These are phyloP conservation scores for Coffea canephora DNA, from an alignment of 257 asterid species.

Conservation along the genomic window DNA sequence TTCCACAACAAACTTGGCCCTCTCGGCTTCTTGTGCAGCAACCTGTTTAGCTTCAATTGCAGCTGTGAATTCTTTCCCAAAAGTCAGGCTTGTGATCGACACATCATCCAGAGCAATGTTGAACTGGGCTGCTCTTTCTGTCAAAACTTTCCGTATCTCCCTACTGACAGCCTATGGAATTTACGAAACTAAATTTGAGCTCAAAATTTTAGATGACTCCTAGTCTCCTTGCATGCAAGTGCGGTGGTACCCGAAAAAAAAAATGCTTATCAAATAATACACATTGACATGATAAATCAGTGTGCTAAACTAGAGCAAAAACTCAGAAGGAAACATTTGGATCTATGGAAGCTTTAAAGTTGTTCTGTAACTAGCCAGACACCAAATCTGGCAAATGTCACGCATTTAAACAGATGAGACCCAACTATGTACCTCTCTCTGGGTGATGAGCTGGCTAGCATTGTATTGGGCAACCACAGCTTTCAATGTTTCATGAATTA, in stretches of 20 bases:
- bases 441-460: conserved; percentile 95
- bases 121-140: conserved; percentile 79
- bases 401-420: neutral
- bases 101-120: conserved; percentile 96
- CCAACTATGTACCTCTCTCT: conserved; percentile 66
- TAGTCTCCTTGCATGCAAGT: neutral
- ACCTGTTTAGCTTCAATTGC: conserved; percentile 98
- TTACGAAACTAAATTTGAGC: neutral
- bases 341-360: neutral
- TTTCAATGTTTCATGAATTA: conserved; percentile 86
- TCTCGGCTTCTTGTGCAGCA: conserved; percentile 95
- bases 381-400: neutral
- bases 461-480: conserved; percentile 91
- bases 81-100: conserved; percentile 78
- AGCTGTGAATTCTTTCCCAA: conserved; percentile 85
- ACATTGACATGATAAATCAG: neutral
- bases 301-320: neutral
- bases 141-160: conserved; percentile 72
- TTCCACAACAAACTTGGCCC: conserved; percentile 91
- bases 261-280: neutral
- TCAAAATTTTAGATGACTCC: neutral
- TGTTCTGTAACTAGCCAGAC: neutral
- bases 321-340: neutral
- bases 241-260: neutral
- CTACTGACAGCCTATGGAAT: conserved; percentile 65